These are phyloP conservation scores for Pleurotus tuber-regium DNA, from an alignment of 768 basidiomycete species.

Conservation along the genomic window DNA sequence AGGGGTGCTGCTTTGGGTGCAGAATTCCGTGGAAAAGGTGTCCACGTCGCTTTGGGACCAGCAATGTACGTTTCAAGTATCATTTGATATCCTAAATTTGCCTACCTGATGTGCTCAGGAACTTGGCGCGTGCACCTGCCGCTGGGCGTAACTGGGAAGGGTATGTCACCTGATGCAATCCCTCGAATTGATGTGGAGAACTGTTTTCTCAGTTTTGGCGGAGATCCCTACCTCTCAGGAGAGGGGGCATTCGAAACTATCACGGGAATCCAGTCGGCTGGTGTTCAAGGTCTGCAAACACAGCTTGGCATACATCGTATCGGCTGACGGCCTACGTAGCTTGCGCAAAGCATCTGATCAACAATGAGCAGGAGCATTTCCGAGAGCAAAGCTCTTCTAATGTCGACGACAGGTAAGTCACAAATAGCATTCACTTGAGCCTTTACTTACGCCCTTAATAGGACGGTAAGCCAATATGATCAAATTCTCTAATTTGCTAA, in stretches of 20 bases:
- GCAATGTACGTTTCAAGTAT: slow-evolving; percentile 37
- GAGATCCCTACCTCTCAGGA: slow-evolving; percentile 53
- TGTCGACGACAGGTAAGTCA: slow-evolving; percentile 40
- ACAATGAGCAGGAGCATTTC: slow-evolving; percentile 50
- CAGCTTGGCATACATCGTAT: background rate
- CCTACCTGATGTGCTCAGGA: slow-evolving; percentile 28
- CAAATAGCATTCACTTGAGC: background rate
- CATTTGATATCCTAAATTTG: background rate
- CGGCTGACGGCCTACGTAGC: slow-evolving; percentile 19
- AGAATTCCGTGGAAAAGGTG: slow-evolving; percentile 62
- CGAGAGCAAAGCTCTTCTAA: slow-evolving; percentile 37
- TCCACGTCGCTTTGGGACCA: slow-evolving; percentile 50
- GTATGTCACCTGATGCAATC: slow-evolving; percentile 19
- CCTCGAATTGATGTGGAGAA: no score
- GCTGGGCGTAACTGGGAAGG: slow-evolving; percentile 55
- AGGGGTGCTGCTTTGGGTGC: slow-evolving; percentile 55
- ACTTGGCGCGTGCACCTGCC: slow-evolving; percentile 41
- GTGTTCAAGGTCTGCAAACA: slow-evolving; percentile 38
- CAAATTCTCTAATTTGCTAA: background rate
- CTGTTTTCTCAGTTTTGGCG: slow-evolving; percentile 34
- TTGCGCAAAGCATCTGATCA: slow-evolving; percentile 43
- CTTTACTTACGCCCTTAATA: slow-evolving; percentile 11
- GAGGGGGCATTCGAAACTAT: slow-evolving; percentile 55
- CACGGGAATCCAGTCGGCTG: slow-evolving; percentile 48
- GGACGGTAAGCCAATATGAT: slow-evolving; percentile 29